These are phyloP conservation scores for Debaryomycetaceae sp. DNA, from an alignment of 1,139 yeast species.

Conservation along the genomic window DNA sequence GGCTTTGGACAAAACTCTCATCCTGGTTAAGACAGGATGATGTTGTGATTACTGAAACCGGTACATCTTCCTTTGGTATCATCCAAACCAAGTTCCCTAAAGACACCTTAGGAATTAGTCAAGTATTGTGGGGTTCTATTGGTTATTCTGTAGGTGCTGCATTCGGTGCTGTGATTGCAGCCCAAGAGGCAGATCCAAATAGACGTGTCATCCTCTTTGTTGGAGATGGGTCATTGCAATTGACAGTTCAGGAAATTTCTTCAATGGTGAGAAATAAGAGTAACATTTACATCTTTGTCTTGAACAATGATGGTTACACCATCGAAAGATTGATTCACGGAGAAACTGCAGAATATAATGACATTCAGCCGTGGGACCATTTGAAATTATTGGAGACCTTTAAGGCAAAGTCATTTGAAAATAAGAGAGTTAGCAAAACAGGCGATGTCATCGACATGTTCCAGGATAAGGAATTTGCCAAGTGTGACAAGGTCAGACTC, in stretches of 20 bases:
- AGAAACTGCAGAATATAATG: constrained; percentile 30
- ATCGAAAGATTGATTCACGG: constrained; percentile 41
- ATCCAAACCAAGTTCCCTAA: constrained; percentile 35
- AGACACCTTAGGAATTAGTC: constrained; percentile 35
- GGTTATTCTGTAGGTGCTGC: constrained; percentile 32
- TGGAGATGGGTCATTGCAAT: constrained; percentile 43
- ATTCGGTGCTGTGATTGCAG: constrained; percentile 31
- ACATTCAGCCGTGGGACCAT: constrained; percentile 40
- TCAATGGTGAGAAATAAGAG: constrained; percentile 32
- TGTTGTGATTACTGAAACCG: constrained; percentile 36
- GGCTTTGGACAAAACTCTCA: constrained; percentile 33
- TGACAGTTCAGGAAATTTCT: constrained; percentile 41
- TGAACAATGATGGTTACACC: constrained; percentile 40
- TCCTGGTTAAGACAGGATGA: constrained; percentile 36
- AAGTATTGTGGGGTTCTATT: constrained; percentile 33
- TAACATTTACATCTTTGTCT: constrained; percentile 33
- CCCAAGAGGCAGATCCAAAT: constrained; percentile 29
- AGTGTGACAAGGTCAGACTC: constrained; percentile 30
- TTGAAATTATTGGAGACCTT: constrained; percentile 26
- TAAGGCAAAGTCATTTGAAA: constrained; percentile 27
- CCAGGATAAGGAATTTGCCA: constrained; percentile 22
- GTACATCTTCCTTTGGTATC: constrained; percentile 42
- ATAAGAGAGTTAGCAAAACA: constrained; percentile 21
- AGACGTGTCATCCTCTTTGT: constrained; percentile 35
- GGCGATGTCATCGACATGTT: constrained; percentile 26